Evolutionary conservation across 495 filamentous ascomycete genomes (phyloP).

Genomic region (Tricharina praecox): DNA sequence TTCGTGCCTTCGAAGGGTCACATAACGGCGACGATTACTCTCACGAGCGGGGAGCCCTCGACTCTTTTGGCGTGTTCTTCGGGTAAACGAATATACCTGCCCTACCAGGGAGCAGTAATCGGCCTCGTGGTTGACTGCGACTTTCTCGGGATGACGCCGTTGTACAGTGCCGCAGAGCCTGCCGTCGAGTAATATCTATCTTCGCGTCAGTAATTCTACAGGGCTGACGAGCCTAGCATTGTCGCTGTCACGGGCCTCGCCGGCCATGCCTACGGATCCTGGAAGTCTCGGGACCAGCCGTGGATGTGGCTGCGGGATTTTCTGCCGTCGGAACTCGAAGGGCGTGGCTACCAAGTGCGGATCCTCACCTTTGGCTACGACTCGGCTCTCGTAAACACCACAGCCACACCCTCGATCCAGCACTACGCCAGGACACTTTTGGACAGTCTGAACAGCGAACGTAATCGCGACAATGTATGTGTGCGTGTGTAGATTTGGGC

Average conservation of each 20-base stretch:
- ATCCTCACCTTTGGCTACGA: conserved; percentile 14
- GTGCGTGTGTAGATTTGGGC: not conserved
- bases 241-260: conserved; percentile 6
- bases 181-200: conserved; percentile 7
- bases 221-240: conserved; percentile 3
- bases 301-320: conserved; percentile 18
- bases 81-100: not conserved
- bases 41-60: not conserved
- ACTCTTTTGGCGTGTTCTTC: not conserved
- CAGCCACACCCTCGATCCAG: not conserved
- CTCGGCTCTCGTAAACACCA: conserved; percentile 3
- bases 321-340: conserved; percentile 3
- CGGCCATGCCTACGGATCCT: conserved; percentile 9
- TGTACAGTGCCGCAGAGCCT: conserved; percentile 6
- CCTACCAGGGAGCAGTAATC: not conserved
- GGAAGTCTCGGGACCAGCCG: not conserved
- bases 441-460: not conserved
- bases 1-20: not conserved
- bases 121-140: conserved; percentile 1
- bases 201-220: not conserved
- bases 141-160: conserved; percentile 12
- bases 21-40: not conserved
- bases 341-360: not conserved
- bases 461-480: not conserved
- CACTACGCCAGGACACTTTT: conserved; percentile 1